Evolutionary conservation across 192 early-diverging fungal genomes (phyloP), one percentile per base, ranked within the genome.

Genomic region (Coemansia sp.): DNA sequence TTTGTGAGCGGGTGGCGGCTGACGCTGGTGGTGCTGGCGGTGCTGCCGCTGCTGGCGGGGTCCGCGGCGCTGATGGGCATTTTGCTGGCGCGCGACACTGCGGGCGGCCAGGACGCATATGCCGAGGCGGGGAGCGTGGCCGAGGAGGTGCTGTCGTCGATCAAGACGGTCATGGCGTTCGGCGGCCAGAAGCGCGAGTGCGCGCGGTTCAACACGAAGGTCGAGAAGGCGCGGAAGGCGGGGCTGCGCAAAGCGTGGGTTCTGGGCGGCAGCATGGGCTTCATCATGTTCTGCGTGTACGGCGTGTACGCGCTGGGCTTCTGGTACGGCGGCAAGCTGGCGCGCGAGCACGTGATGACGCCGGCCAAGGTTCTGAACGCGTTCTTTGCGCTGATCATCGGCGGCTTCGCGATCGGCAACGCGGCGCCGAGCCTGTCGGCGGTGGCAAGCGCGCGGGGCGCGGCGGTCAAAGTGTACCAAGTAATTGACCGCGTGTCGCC

Each of bases 101-200:
- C 72, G 6, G 66, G 80, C 38, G 82, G 83, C 1, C 84, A 87
- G 64, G 78, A 83, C 62, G 76, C 88, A 12, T 95, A 95, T 65
- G 94, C 89, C 16, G 81, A 74, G 30, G 94, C 94, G 5, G 92
- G 92, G 43, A 85, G 85, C 14, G 81, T 96, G 31, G 95, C 92
- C 1, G 86, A 92, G 65, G 90, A 98, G 64, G 91, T 87, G 0
- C 71, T 98, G 33, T 72, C 86, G 24, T 82, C 85, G 18, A 91
- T 96, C 45, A 85, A 91, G 38, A 98, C 94, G n/a, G 90, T 98
- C 19, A 84, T 83, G 46, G 83, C 94, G 7, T 96, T 98, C 73
- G 85, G 86, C 59, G 87, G 84, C 5, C 84, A 95, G 76, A 71
- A 85, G 28, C 87, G 89, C 46, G 90, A 91, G 56, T 33, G 75